Evolutionary conservation across 768 basidiomycete species (phyloP).

Genomic region (Leucosporidium yakuticum): DNA sequence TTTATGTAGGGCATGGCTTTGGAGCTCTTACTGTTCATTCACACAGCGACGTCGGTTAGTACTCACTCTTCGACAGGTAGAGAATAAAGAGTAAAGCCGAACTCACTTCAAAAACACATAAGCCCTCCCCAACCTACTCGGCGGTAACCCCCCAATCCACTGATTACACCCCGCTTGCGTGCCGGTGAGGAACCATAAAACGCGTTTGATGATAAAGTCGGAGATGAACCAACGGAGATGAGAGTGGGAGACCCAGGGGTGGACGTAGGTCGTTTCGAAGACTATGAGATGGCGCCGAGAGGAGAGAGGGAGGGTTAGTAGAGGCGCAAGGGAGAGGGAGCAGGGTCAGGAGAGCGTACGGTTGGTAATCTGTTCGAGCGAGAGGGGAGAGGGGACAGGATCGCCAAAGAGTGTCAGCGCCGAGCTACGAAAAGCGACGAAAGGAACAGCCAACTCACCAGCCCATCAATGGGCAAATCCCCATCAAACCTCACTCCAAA

Average conservation of each 20-base stretch:
- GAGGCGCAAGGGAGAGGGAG: background rate
- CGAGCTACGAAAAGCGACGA: background rate
- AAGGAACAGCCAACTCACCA: conserved; percentile 22
- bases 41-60: background rate
- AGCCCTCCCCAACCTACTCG: conserved; percentile 54
- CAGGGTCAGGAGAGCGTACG: conserved; percentile 46
- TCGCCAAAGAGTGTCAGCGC: background rate
- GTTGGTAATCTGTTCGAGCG: conserved; percentile 51
- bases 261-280: conserved; percentile 44
- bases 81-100: background rate
- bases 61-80: background rate
- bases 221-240: conserved; percentile 54
- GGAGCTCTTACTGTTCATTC: conserved; percentile 46
- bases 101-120: conserved; percentile 57
- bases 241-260: conserved; percentile 56
- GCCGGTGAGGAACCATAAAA: conserved; percentile 56
- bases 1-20: conserved; percentile 58
- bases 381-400: background rate
- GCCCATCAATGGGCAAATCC: conserved; percentile 46
- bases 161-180: conserved; percentile 56
- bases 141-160: conserved; percentile 58
- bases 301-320: background rate
- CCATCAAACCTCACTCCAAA: conserved; percentile 49
- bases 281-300: background rate
- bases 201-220: conserved; percentile 51